phyloP scores from a whole-genome alignment of 1,284 basidiomycete species.

The Vanrija pseudolonga region DNA sequence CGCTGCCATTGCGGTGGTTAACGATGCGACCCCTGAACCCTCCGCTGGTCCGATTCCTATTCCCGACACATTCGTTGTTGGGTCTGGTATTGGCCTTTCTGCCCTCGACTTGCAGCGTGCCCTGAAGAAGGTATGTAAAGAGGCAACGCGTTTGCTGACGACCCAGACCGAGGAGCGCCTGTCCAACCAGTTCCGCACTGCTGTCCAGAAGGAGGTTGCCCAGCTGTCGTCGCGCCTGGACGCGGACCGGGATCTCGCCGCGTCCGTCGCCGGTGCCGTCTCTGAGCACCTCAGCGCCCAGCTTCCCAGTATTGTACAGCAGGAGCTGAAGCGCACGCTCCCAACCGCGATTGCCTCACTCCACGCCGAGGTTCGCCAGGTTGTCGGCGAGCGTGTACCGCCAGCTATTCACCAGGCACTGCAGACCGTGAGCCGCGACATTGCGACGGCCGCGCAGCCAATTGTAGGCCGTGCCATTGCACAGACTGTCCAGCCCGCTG shows the following conservation, averaged over 20 bases:
- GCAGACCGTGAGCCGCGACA: constrained; percentile 22
- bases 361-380: constrained; percentile 22
- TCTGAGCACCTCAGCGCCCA: constrained; percentile 24
- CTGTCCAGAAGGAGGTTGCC: constrained; percentile 9
- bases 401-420: constrained; percentile 24
- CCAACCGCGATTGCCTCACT: constrained; percentile 14
- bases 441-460: constrained; percentile 24
- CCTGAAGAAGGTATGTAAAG: constrained; percentile 6
- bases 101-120: constrained; percentile 10
- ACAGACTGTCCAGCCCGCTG: constrained; percentile 23
- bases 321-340: constrained; percentile 24
- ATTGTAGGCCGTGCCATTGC: constrained; percentile 26
- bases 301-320: constrained; percentile 18
- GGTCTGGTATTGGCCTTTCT: neutral
- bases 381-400: constrained; percentile 15
- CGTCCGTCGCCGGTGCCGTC: constrained; percentile 15
- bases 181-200: constrained; percentile 18
- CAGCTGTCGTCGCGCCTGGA: constrained; percentile 3
- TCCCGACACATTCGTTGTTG: neutral
- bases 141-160: too few relatives aligned
- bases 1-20: too few relatives aligned
- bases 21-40: neutral
- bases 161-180: constrained; percentile 29
- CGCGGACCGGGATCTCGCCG: constrained; percentile 4
- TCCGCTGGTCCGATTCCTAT: neutral